Percentiles rank a stretch among this genome's conserved stretches.
Evolutionary conservation across 371 early-diverging fungal genomes (phyloP).

Genomic region (Mucor sp.): DNA sequence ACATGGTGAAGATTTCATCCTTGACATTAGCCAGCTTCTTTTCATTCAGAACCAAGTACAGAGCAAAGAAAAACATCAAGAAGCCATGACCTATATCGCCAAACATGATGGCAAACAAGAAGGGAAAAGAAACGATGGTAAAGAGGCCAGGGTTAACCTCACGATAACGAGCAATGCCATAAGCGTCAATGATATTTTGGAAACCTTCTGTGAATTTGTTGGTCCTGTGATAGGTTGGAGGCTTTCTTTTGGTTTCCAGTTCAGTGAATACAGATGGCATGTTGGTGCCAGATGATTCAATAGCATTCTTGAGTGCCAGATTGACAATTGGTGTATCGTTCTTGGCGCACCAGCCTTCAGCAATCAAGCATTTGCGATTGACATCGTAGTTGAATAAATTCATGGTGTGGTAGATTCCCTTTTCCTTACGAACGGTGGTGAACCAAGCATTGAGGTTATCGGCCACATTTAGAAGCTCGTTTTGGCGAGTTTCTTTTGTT

Average conservation of each 20-base stretch:
- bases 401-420: constrained; percentile 93
- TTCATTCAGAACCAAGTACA: constrained; percentile 85
- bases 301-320: constrained; percentile 78
- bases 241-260: constrained; percentile 79
- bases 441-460: constrained; percentile 84
- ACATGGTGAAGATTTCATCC: constrained; percentile 89
- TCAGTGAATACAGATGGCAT: constrained; percentile 88
- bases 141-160: constrained; percentile 99
- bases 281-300: constrained; percentile 62
- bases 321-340: constrained; percentile 77
- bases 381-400: constrained; percentile 92
- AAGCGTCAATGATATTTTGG: constrained; percentile 98
- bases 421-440: constrained; percentile 91
- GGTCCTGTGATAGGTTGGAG: constrained; percentile 96
- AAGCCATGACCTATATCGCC: constrained; percentile 99
- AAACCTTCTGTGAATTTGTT: constrained; percentile 97
- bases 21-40: constrained; percentile 70
- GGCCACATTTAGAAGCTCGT: constrained; percentile 80
- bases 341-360: constrained; percentile 96
- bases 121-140: constrained; percentile 98
- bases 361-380: constrained; percentile 91
- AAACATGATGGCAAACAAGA: constrained; percentile 99
- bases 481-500: constrained; percentile 77
- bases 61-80: constrained; percentile 76
- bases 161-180: constrained; percentile 98